Evolutionary conservation across 805 yeast genomes (phyloP).

Genomic region (Suhomyces pyralidae): DNA sequence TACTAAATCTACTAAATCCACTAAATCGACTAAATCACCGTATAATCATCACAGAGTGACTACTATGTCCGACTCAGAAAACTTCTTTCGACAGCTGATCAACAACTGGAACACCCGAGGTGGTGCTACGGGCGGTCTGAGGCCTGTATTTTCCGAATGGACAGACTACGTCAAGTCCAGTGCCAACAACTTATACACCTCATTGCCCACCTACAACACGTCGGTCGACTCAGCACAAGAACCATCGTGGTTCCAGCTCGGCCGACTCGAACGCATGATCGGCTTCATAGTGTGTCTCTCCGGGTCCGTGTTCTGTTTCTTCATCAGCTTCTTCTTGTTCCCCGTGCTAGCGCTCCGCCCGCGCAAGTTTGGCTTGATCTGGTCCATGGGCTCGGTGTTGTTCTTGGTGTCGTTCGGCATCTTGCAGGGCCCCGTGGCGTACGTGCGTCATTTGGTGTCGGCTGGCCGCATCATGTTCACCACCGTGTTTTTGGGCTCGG

Average conservation of each 20-base stretch:
- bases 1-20: no score
- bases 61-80: slow-evolving; percentile 30
- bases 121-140: background rate
- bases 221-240: slow-evolving; percentile 50
- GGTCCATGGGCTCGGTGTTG: slow-evolving; percentile 88
- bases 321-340: slow-evolving; percentile 74
- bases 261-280: slow-evolving; percentile 76
- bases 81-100: slow-evolving; percentile 32
- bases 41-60: no score
- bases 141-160: slow-evolving; percentile 41
- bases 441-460: slow-evolving; percentile 69
- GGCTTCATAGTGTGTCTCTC: slow-evolving; percentile 74
- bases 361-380: slow-evolving; percentile 80
- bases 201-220: slow-evolving; percentile 58
- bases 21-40: no score
- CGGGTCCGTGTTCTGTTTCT: slow-evolving; percentile 78
- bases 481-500: slow-evolving; percentile 73
- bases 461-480: slow-evolving; percentile 79
- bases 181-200: slow-evolving; percentile 57
- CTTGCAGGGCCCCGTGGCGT: slow-evolving; percentile 87
- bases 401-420: slow-evolving; percentile 89
- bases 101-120: slow-evolving; percentile 26
- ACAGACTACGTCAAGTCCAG: slow-evolving; percentile 40
- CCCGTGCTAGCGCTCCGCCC: slow-evolving; percentile 91
- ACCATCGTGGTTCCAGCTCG: slow-evolving; percentile 72